These are phyloP conservation scores for Eucalyptus fibrosa DNA, from an alignment of 345 rosid genomes.

Conservation along the genomic window DNA sequence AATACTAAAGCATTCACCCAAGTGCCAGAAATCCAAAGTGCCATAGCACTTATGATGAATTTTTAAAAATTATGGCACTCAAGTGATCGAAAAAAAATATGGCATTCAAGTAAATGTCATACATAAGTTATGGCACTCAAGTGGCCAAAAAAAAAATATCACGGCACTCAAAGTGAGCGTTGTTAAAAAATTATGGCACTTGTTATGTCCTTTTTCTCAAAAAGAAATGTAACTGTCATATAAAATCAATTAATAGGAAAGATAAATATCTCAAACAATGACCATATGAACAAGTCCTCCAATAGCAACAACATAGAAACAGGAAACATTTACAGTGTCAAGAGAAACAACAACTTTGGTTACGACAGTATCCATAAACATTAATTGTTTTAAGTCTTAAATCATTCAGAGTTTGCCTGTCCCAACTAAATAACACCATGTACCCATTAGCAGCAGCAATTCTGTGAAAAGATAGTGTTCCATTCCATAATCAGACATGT, in stretches of 20 bases:
- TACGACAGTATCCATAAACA: background rate
- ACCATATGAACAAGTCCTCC: background rate
- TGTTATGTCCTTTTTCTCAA: background rate
- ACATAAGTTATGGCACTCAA: too few species aligned
- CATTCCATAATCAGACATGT: background rate
- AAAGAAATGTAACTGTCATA: background rate
- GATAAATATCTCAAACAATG: background rate
- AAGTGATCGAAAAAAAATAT: too few species aligned
- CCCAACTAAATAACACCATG: background rate
- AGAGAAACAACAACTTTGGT: background rate
- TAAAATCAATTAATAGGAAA: background rate
- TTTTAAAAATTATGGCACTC: too few species aligned
- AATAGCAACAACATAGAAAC: background rate
- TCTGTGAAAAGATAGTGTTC: background rate
- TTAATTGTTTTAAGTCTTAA: background rate
- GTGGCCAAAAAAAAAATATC: too few species aligned
- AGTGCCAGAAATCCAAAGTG: too few species aligned
- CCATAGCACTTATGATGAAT: too few species aligned
- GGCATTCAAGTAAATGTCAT: too few species aligned
- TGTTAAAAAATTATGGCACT: fast-evolving
- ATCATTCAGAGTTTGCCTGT: background rate
- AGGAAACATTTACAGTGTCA: background rate
- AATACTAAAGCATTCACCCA: too few species aligned
- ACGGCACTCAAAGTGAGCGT: too few species aligned
- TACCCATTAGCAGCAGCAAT: background rate